These are phyloP conservation scores for Hirschfeldia incana DNA, from an alignment of 345 rosid species.

Conservation along the genomic window DNA sequence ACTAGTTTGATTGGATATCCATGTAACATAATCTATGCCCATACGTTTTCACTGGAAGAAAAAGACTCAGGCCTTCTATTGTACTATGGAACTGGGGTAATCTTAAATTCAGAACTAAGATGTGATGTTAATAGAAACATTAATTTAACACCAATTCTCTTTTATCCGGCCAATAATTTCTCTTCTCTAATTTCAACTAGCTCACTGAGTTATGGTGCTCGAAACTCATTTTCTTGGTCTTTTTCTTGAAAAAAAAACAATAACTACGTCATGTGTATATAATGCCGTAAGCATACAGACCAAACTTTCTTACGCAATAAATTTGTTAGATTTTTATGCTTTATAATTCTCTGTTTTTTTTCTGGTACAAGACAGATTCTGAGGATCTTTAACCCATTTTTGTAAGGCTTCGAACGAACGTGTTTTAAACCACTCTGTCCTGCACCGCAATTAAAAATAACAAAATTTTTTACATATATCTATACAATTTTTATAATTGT, in stretches of 20 bases:
- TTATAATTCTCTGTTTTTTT: background rate
- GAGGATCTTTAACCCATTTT: conserved; percentile 43
- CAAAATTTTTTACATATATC: too few relatives aligned
- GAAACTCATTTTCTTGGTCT: background rate
- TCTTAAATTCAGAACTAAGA: background rate
- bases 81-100: background rate
- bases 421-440: too few relatives aligned
- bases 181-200: background rate
- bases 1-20: too few relatives aligned
- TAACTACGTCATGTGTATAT: conserved; percentile 20
- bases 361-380: conserved; percentile 38
- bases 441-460: too few relatives aligned
- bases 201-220: conserved; percentile 8
- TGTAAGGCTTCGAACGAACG: background rate
- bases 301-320: conserved; percentile 31
- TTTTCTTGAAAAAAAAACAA: background rate
- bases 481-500: too few relatives aligned
- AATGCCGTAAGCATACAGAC: conserved; percentile 31
- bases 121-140: background rate
- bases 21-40: background rate
- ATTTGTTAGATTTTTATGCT: conserved; percentile 27
- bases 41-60: background rate
- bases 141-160: background rate
- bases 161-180: background rate
- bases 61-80: background rate